phyloP scores from a whole-genome alignment of 2,329 filamentous ascomycete species.

The Colletotrichum sp. region DNA sequence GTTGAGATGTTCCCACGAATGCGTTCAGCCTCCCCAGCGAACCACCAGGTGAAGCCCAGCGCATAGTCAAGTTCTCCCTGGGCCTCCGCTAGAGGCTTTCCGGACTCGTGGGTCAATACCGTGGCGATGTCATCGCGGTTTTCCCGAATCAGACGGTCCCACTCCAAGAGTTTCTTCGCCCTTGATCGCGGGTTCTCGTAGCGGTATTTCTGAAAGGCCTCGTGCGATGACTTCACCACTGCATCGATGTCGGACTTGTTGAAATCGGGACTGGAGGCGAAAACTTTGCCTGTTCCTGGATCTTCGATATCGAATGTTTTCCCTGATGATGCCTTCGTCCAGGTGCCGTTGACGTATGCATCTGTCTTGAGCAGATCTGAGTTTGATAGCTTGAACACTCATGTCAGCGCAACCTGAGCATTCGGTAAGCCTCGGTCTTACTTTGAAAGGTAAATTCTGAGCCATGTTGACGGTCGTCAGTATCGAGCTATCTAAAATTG shows the following conservation, averaged over 20 bases:
- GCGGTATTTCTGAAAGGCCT: conserved; percentile 41
- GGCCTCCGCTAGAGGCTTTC: conserved; percentile 61
- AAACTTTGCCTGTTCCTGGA: conserved; percentile 54
- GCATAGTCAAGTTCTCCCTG: conserved; percentile 62
- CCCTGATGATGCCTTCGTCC: conserved; percentile 49
- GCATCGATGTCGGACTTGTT: conserved; percentile 40
- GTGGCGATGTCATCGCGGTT: conserved; percentile 41
- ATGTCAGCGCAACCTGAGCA: background rate
- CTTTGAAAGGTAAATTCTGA: background rate
- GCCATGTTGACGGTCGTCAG: background rate
- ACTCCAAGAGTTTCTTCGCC: conserved; percentile 38
- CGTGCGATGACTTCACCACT: conserved; percentile 38
- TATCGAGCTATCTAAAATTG: background rate
- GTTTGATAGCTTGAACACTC: conserved; percentile 43
- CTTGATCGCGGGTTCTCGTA: conserved; percentile 40
- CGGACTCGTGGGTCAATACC: conserved; percentile 54
- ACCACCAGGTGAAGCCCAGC: conserved; percentile 61
- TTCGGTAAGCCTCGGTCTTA: background rate
- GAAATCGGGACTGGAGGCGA: conserved; percentile 55
- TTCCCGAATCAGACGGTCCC: conserved; percentile 39
- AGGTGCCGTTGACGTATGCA: conserved; percentile 54
- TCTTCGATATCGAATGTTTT: conserved; percentile 57
- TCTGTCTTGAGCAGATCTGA: conserved; percentile 51
- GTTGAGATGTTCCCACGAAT: conserved; percentile 64
- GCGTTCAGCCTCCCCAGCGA: conserved; percentile 54